phyloP scores from a whole-genome alignment of 1,139 yeast species.

The Hanseniaspora uvarum region DNA sequence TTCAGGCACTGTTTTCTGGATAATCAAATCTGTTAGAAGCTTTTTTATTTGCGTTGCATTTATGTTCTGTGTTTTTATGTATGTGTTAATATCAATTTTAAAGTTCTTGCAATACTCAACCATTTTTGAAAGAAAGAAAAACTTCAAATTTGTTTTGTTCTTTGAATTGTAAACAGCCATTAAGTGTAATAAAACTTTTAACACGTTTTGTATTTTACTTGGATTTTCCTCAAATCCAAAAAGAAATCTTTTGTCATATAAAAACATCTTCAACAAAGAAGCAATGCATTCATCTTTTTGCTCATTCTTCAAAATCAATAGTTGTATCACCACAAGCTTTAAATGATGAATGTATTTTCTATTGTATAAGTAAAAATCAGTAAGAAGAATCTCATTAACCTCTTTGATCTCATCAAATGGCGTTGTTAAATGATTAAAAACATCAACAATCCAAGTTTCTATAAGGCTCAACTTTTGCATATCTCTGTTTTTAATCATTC shows the following conservation, averaged over 20 bases:
- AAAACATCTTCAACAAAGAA: constrained; percentile 24
- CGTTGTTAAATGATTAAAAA: constrained; percentile 22
- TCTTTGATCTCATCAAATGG: constrained; percentile 20
- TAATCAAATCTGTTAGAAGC: background rate
- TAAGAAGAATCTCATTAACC: constrained; percentile 23
- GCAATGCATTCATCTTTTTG: constrained; percentile 3
- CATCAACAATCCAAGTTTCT: constrained; percentile 21
- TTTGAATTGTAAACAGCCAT: constrained; percentile 20
- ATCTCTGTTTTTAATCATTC: constrained; percentile 21
- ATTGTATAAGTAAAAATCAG: constrained; percentile 26
- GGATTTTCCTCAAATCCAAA: background rate
- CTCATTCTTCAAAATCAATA: constrained; percentile 23
- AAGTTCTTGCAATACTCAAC: constrained; percentile 25
- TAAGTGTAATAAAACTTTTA: constrained; percentile 26
- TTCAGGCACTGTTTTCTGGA: background rate
- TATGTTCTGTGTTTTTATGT: background rate
- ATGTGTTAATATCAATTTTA: background rate
- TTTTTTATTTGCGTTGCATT: background rate
- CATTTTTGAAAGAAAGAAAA: constrained; percentile 28
- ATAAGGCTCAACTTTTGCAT: constrained; percentile 18
- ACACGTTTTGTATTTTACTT: constrained; percentile 9
- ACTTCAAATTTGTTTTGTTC: constrained; percentile 21
- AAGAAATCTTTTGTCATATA: constrained; percentile 26
- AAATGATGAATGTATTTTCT: constrained; percentile 24
- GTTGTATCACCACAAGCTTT: constrained; percentile 28